Base-by-base conservation (phyloP, 768 basidiomycete genomes). In the Lentinula lateritia region DNA sequence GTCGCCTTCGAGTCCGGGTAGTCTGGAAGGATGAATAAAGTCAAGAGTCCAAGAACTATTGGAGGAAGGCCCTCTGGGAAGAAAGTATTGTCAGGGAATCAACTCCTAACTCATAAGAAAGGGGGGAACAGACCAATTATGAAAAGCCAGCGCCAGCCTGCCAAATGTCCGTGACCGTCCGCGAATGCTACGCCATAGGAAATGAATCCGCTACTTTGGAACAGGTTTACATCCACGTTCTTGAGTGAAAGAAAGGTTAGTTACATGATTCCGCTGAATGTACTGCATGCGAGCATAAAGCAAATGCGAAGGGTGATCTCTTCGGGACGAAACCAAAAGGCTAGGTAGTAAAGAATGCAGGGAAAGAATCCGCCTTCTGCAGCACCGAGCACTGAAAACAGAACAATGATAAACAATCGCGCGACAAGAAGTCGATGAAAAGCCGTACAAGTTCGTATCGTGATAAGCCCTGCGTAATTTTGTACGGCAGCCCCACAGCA, bases 191-290 rank as follows among this genome's bases (percentile, higher is more conserved):
- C 56, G 13, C 56, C 56, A 13, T 32, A 58, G 23, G 56, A 58
- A 20, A 58, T 58, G 28, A 58, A 58, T 10, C 56, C 56, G 43
- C 56, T 58, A n/a, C 52, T 54, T 12, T 18, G 6, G 5, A 8
- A 20, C 9, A 38, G 36, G 18, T 35, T 54, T 16, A 39, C 35
- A 23, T 1, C 23, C 23, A 23, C 23, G 23, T 23, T 23, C 23
- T 23, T 12, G 10, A n/a, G 20, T 12, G 35, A 39, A 9, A 54
- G 6, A 20, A 36, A 54, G 16, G 38, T 20, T 7, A 38, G 6
- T 39, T 36, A 54, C 52, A 58, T 58, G 56, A 58, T 58, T 5
- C 56, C 56, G n/a, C 56, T 58, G 41, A 58, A 58, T 4, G 56
- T 32, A 36, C 42, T 46, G 34, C 56, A 58, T 58, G 56, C 56